Evolutionary conservation across 1,284 basidiomycete genomes (phyloP).

Genomic region (Ceratobasidium sp.): DNA sequence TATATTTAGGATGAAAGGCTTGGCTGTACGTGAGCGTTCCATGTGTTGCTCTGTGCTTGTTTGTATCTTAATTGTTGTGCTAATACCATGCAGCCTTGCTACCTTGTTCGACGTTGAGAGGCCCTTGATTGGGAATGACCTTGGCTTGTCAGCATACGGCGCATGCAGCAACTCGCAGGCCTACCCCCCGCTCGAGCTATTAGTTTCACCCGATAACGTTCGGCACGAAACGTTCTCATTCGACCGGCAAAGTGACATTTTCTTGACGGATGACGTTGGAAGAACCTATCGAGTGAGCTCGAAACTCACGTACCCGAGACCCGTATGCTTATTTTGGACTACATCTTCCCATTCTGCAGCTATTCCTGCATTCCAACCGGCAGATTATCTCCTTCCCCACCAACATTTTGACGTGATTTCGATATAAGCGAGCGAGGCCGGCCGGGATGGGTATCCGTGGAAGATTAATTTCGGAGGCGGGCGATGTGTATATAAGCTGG

Average conservation of each 20-base stretch:
- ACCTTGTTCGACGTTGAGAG: background rate
- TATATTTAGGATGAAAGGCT: background rate
- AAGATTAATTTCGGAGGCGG: too few species aligned
- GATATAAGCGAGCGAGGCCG: background rate
- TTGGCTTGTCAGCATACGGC: too few species aligned
- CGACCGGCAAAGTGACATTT: background rate
- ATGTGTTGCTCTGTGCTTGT: background rate
- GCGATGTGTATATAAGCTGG: background rate
- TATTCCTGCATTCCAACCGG: slow-evolving; percentile 2
- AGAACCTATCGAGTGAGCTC: background rate
- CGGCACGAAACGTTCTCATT: background rate
- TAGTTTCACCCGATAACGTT: background rate
- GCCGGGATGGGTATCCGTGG: background rate
- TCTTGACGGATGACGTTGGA: background rate
- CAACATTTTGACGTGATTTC: background rate
- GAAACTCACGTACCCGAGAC: slow-evolving; percentile 7
- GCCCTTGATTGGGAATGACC: slow-evolving; percentile 10
- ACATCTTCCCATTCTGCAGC: background rate
- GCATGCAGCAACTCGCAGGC: background rate
- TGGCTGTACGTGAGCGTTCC: background rate
- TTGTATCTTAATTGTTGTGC: background rate
- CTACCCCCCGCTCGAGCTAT: background rate
- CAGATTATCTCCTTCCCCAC: background rate
- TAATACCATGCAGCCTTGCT: too few species aligned
- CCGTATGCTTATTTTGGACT: background rate